Conservation (phyloP, 2,329 filamentous ascomycete species). For the Ustilaginoidea virens region DNA sequence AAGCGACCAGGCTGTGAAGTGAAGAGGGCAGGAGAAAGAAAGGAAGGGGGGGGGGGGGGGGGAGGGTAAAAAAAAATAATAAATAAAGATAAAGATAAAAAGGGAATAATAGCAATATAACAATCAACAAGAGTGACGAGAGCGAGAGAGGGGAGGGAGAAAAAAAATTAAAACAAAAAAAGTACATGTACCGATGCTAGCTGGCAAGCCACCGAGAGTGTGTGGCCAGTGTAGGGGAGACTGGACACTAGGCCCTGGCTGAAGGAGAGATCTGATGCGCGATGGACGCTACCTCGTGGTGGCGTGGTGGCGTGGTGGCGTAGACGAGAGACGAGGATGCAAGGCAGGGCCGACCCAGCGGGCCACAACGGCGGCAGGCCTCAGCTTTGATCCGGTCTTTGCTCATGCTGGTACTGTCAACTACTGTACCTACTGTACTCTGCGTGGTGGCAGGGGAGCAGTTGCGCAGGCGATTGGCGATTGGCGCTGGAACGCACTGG, state of each 20-base stretch:
- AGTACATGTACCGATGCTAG: slow-evolving; percentile 6
- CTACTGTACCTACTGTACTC: neutral
- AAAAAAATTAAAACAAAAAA: slow-evolving; percentile 1
- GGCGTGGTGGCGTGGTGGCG: slow-evolving; percentile 18
- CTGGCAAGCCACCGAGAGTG: slow-evolving; percentile 7
- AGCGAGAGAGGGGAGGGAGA: neutral
- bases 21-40: neutral
- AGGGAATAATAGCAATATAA: slow-evolving; percentile 7
- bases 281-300: slow-evolving; percentile 18
- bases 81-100: slow-evolving; percentile 1
- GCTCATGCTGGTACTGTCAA: neutral
- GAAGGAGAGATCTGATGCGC: slow-evolving; percentile 19
- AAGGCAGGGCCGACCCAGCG: slow-evolving; percentile 4
- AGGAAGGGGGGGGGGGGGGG: neutral
- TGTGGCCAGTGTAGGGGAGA: no score
- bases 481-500: no score
- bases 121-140: neutral
- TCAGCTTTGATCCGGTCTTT: slow-evolving; percentile 1
- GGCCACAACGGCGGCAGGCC: neutral
- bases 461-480: no score
- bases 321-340: slow-evolving; percentile 5
- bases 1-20: neutral
- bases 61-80: neutral
- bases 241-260: slow-evolving; percentile 7
- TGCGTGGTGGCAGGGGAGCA: no score